Base-by-base conservation (phyloP, 2,329 filamentous ascomycete genomes). In the Colletotrichum abscissum region DNA sequence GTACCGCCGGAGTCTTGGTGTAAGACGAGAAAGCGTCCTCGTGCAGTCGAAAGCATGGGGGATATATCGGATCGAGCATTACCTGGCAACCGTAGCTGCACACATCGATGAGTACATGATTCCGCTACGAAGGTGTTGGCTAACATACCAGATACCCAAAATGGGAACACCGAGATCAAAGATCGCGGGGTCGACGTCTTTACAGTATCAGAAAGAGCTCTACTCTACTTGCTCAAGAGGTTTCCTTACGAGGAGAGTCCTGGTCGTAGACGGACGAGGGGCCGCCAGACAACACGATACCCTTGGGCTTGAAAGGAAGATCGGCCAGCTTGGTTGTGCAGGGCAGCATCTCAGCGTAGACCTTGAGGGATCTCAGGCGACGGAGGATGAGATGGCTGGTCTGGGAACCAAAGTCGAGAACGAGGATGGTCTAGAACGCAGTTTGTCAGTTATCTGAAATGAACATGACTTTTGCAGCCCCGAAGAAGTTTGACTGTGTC, bases 301-400 rank as follows among this genome's bases (percentile, higher is more conserved):
- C 96, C 80, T 93, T 93, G 24, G 96, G 96, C 80, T 91, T 95
- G 87, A 90, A 97, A 59, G 87, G 81, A 42, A 98, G 88, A 69
- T 97, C 94, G 7, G 90, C 86, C 26, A 97, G 84, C 86, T 96
- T 96, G 78, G 93, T 92, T 58, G 93, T 97, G 84, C 95, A 97
- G 26, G 94, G 94, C 56, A 97, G 90, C 92, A 97, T 93, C 86
- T 98, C 95, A 74, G 91, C 91, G 86, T 94, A 98, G 81, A 97
- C 89, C 85, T 92, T 93, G 83, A 97, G 89, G 78, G 93, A 91
- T 77, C 95, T 90, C 33, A 97, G 88, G 42, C 94, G 90, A 67
- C 94, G 88, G 11, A 91, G 91, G 79, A 95, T 95, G 52, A 95
- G 86, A 82, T 95, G 93, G 54, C 90, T 92, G 79, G 92, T 93